Evolutionary conservation across 2,329 filamentous ascomycete species (phyloP).

Genomic region (Calonectria hongkongensis): DNA sequence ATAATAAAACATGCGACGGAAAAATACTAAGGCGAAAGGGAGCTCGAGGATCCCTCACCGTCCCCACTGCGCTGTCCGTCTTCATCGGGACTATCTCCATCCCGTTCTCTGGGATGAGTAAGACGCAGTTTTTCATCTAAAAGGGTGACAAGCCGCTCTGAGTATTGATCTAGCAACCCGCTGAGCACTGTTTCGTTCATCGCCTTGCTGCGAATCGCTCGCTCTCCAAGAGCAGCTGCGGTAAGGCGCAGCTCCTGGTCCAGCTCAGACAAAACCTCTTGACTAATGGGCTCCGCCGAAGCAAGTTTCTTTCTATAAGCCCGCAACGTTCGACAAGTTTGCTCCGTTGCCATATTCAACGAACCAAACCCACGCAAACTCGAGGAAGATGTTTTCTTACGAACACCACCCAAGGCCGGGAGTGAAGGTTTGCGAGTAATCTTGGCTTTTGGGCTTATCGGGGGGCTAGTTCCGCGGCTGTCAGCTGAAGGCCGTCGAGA

Average conservation of each 20-base stretch:
- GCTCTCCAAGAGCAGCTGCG: constrained; percentile 75
- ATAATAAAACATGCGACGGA: constrained; percentile 49
- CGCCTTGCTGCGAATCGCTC: constrained; percentile 71
- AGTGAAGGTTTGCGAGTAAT: constrained; percentile 72
- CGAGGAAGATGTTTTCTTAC: constrained; percentile 69
- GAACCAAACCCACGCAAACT: constrained; percentile 72
- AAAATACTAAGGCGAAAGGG: constrained; percentile 57
- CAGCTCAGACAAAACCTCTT: constrained; percentile 76
- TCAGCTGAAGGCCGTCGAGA: constrained; percentile 68
- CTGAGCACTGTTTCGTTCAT: constrained; percentile 76
- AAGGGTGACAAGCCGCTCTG: constrained; percentile 81
- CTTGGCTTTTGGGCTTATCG: constrained; percentile 69
- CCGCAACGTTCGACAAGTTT: constrained; percentile 77
- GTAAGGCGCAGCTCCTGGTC: constrained; percentile 80
- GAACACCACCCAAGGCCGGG: constrained; percentile 67
- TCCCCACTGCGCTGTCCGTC: constrained; percentile 59
- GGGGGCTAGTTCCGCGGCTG: constrained; percentile 68
- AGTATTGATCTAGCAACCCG: constrained; percentile 84
- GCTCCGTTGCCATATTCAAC: constrained; percentile 78
- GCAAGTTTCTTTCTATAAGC: constrained; percentile 78
- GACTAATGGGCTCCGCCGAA: constrained; percentile 73
- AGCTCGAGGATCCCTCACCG: constrained; percentile 56
- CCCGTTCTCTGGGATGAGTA: constrained; percentile 59
- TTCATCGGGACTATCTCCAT: constrained; percentile 55
- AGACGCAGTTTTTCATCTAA: constrained; percentile 82